Evolutionary conservation across 2,329 filamentous ascomycete species (phyloP).

Genomic region (Diplodia intermedia): DNA sequence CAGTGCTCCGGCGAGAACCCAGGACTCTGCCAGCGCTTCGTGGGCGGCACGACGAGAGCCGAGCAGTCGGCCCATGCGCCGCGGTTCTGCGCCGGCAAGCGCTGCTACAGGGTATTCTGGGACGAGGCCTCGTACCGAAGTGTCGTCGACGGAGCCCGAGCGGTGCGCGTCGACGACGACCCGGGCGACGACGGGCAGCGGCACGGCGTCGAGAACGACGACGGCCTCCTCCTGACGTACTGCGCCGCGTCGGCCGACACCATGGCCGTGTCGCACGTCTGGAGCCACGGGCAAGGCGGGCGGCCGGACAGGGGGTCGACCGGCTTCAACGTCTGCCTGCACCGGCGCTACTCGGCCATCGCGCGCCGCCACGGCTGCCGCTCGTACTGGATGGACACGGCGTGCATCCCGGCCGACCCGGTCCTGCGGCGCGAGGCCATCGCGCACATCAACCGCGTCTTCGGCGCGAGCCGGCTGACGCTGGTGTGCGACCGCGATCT

Average conservation of each 20-base stretch:
- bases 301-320: not conserved
- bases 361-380: not conserved
- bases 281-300: constrained; percentile 4
- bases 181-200: too few relatives aligned
- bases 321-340: constrained; percentile 1
- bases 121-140: not conserved
- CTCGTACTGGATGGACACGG: not conserved
- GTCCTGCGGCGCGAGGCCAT: not conserved
- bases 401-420: not conserved
- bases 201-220: too few relatives aligned
- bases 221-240: not conserved
- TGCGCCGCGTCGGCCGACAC: not conserved
- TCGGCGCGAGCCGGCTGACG: not conserved
- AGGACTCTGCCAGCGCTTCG: not conserved
- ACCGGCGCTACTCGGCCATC: not conserved
- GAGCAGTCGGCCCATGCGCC: too few relatives aligned
- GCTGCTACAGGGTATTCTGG: not conserved
- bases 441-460: not conserved
- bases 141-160: not conserved
- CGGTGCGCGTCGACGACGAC: too few relatives aligned
- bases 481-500: not conserved
- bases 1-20: not conserved
- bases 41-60: not conserved
- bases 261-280: constrained; percentile 3
- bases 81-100: too few relatives aligned